Base-by-base conservation (phyloP, 495 filamentous ascomycete species). In the Aspergillus coremiiformis region DNA sequence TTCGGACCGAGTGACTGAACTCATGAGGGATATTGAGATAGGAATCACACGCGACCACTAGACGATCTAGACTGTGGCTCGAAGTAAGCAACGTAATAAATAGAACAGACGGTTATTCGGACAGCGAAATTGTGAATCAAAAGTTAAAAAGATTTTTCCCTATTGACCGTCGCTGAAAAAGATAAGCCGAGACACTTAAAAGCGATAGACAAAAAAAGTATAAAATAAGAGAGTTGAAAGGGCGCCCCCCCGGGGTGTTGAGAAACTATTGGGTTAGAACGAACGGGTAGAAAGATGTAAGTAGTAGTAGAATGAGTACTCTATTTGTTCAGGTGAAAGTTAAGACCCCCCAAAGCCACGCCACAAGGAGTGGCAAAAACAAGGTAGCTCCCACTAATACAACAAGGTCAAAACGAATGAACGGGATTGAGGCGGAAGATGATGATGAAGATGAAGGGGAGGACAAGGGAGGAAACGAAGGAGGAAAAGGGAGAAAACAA, bases 1-100 rank as follows among this genome's bases (percentile, higher is more conserved):
- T 43, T 39, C 50, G 54, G 51, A 55, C 19, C 39, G 54, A 53
- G 32, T 48, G 59, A 62, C 58, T 61, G 58, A 23, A 74, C 53
- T 66, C 71, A 74, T 74, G 56, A 59, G 62, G 67, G 51, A 53
- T 54, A 32, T 33, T 39, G 47, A 20, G 27, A 14, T 33, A 33
- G 39, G 44, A 24, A 27, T 52, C 37, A 44, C 52, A 57, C 54
- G 54, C 51, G 49, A 57, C 47, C 52, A 53, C 23, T 24, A 51
- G 21, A 44, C 26, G 41, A 45, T 39, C 21, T 29, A 49, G 49
- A 35, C 30, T 41, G 21, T 20, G 45, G 33, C 26, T 37, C 24
- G 12, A 43, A 15, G 43, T 37, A 39, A 46, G 24, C 46, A 46
- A 53, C 21, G 20, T 39, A 46, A 45, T 19, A 39, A 47, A 37